Base-by-base conservation (phyloP, 1,284 basidiomycete genomes). In the Chiua sp. region DNA sequence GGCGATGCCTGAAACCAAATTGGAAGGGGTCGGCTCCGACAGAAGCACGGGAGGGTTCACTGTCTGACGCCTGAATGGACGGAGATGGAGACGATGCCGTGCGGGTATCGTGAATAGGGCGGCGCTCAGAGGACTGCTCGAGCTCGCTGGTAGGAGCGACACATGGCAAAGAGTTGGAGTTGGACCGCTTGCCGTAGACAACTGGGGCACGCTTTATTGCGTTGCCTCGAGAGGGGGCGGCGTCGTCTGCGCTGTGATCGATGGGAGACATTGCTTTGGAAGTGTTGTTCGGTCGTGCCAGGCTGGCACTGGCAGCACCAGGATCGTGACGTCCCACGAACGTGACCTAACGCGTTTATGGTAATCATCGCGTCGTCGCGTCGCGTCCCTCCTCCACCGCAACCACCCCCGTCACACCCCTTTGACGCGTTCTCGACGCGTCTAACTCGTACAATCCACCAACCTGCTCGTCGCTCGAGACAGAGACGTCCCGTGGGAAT, bases 311-410 rank as follows among this genome's bases (percentile, higher is more conserved):
- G 33, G 2, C n/a, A 50, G 49, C 42, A 59, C 47, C 57, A n/a
- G n/a, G n/a, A n/a, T n/a, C 55, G 72, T 74, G 70, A 75, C 62
- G 55, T 66, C 73, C 62, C 72, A 75, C 72, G 63, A 64, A 53
- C 51, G 72, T 73, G 72, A 76, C 72, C 15, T 26, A 47, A 63
- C 71, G 71, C 71, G 71, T 72, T 73, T 75, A 57, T 66, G 71
- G 71, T 56, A 74, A 68, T 63, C 59, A 60, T 49, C 63, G 52
- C 53, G 60, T 68, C 16, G 49, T 49, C 64, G 54, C 68, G 64
- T 66, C 68, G 61, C 55, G 65, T 57, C 63, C 20, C 55, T 47
- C 39, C 46, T 37, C 32, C 44, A 7, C 51, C 7, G 44, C 50
- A 4, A 39, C 47, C 10, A 13, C 16, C 13, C 23, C 15, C 26